Base-by-base conservation (phyloP, 2,329 filamentous ascomycete genomes). In the Aspergillus tamarii region DNA sequence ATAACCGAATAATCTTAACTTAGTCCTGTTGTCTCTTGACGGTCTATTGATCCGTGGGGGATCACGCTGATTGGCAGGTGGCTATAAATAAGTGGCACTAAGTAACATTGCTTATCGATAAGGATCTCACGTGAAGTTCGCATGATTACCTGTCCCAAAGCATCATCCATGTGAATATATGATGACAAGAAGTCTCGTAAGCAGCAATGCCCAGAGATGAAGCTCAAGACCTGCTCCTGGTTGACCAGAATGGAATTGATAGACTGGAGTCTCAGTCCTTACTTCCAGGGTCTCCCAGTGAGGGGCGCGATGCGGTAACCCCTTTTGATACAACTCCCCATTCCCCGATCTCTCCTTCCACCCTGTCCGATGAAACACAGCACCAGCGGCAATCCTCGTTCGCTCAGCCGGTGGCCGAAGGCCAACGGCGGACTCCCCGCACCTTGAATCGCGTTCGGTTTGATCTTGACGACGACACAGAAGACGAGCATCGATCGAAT, bases 371-470 rank as follows among this genome's bases (percentile, higher is more conserved):
- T 63, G 45, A 53, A 57, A 36, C 64, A 65, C 72, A 76, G 65
- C 75, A 73, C 56, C 72, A 76, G 65, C 75, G 73, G 55, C 80
- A 80, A 57, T 80, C 81, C 36, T 78, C 81, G 10, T 76, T 82
- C 58, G 77, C 76, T n/a, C 74, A 75, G 21, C 74, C 76, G 32
- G 65, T 73, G n/a, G 70, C 73, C 12, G 75, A 79, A 63, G 80
- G 80, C 61, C 76, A 79, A 28, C 76, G 73, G 32, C 77, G 77
- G 64, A 84, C 86, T 89, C 71, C 74, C 56, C 74, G 89, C 60
- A 92, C 90, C 1, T 84, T 86, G 10, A 89, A 91, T 74, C 85
- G 91, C 30, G 92, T 95, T 53, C 89, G 90, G 69, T 95, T 95
- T 78, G 89, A 93, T 66, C 59, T 81, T n/a, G 73, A 77, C 3